These are phyloP conservation scores for Stevia rebaudiana DNA, from an alignment of 140 eudicot species.

Conservation along the genomic window DNA sequence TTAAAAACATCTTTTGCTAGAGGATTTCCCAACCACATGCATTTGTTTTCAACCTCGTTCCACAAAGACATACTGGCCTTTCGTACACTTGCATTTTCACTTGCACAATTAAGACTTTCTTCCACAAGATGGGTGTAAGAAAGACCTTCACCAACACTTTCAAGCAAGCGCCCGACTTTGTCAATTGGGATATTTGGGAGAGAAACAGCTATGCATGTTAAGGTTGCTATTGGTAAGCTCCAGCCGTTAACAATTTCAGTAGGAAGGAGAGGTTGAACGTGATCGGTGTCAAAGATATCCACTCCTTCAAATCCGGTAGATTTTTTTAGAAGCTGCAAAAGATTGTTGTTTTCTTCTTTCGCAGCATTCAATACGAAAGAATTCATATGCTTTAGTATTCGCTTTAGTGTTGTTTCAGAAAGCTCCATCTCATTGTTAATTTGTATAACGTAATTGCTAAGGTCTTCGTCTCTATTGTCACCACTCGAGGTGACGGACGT, in stretches of 20 bases:
- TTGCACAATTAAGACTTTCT: constrained; percentile 9
- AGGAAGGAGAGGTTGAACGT: constrained; percentile 8
- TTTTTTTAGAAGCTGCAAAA: constrained; percentile 11
- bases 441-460: constrained; percentile 8
- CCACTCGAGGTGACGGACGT: neutral
- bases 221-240: constrained; percentile 26
- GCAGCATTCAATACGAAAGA: constrained; percentile 12
- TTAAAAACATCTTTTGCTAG: neutral
- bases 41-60: constrained; percentile 16
- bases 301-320: constrained; percentile 27
- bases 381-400: constrained; percentile 23
- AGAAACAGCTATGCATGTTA: constrained; percentile 16
- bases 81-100: neutral
- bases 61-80: constrained; percentile 14
- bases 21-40: constrained; percentile 26
- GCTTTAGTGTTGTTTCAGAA: neutral
- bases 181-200: constrained; percentile 16
- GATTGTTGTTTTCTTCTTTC: constrained; percentile 4
- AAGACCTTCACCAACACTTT: constrained; percentile 24
- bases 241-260: constrained; percentile 16
- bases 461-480: neutral
- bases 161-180: neutral
- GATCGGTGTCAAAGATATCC: constrained; percentile 6
- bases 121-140: constrained; percentile 9
- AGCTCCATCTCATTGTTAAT: constrained; percentile 32